Base-by-base conservation (phyloP, 352 stramenopile genomes). In the Peronosclerospora sorghi region DNA sequence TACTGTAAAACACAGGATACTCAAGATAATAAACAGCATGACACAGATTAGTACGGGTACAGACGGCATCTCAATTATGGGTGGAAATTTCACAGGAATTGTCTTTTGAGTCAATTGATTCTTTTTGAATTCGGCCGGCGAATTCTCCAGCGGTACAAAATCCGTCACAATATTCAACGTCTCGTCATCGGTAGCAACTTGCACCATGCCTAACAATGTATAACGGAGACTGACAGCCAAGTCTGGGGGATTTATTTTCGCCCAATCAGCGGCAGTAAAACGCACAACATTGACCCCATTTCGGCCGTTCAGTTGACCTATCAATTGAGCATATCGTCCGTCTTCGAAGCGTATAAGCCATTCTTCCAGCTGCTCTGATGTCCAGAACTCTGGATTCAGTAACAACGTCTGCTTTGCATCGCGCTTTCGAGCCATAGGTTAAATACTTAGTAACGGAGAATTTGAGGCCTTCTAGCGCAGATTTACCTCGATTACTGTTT, bases 151-250 rank as follows among this genome's bases (percentile, higher is more conserved):
- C 36, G 74, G 66, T 23, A 85, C 53, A 54, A 86, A 90, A 56
- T 90, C 71, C 38, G 77, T 90, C 28, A 86, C 73, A 50, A 87
- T 87, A n/a, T 63, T 48, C 48, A 86, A 43, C 1, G 64, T 52
- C 21, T 76, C 73, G 6, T 86, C 73, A 15, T 62, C 52, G 8
- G 66, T 68, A 12, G 77, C 75, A 27, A 93, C 74, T 41, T 93
- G 80, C 26, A 86, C 65, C 80, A 93, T 93, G 9, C 77, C 80
- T 13, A 93, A 54, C 14, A 93, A 57, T 44, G 80, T 93, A 56
- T 89, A 93, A 28, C 80, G 80, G 32, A 90, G 65, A 18, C 78
- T 89, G 13, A 63, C 84, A 4, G 77, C 77, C 28, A 93, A 54
- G 32, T 86, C 64, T 13, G 60, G 51, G 4, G 77, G 80, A 34